Percentiles rank a stretch among this genome's conserved stretches.
Conservation (phyloP, 225 moss, liverwort and hornwort species). For the Sphagnum tenellum region DNA sequence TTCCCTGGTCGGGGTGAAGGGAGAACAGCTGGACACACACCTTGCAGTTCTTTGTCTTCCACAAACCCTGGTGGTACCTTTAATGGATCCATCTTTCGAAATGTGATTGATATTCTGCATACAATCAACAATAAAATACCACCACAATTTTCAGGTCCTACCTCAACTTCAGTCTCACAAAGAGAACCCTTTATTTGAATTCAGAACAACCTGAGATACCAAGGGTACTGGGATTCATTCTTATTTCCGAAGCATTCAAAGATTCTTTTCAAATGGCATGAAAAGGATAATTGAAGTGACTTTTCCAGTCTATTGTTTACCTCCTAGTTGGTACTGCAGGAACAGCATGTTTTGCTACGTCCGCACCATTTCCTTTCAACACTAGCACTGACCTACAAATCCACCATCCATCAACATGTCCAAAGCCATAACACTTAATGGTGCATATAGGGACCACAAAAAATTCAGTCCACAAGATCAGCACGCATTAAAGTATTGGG, state of each 20-base stretch:
- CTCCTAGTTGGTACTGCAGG: conserved; percentile 65
- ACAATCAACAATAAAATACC: background rate
- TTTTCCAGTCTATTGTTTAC: conserved; percentile 2
- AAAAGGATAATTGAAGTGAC: no score
- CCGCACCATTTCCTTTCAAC: conserved; percentile 69
- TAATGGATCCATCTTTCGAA: conserved; percentile 76
- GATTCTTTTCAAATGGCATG: no score
- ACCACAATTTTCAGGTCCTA: no score
- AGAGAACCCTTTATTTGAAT: no score
- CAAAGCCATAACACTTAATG: background rate
- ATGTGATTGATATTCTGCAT: conserved; percentile 80
- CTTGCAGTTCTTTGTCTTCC: conserved; percentile 28
- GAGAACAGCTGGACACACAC: conserved; percentile 14
- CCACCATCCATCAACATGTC: conserved; percentile 1
- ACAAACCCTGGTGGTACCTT: conserved; percentile 48
- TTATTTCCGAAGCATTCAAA: no score
- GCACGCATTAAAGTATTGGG: no score
- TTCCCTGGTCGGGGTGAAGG: conserved; percentile 4
- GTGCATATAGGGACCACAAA: background rate
- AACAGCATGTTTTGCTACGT: conserved; percentile 78
- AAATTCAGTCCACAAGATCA: background rate
- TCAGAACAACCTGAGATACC: no score
- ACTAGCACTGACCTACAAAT: conserved; percentile 64
- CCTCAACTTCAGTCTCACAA: no score
- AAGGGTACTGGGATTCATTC: no score